phyloP scores from a whole-genome alignment of 2,329 filamentous ascomycete genomes.

The Alternaria sp. region DNA sequence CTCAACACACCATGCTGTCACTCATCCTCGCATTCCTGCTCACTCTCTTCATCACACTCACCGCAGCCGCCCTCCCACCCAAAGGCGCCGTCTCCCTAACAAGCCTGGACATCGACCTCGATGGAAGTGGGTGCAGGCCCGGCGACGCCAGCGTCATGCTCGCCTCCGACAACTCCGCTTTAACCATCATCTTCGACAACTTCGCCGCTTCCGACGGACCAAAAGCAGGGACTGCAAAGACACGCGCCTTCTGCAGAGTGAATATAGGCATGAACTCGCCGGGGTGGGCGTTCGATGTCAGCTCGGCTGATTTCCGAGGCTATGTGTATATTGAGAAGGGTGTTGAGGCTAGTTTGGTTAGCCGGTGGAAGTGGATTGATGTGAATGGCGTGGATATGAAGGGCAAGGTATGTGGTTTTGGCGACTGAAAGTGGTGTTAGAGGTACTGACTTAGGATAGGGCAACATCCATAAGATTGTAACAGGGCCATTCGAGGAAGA shows the following conservation, averaged over 20 bases:
- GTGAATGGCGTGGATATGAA: constrained; percentile 26
- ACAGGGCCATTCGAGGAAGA: constrained; percentile 29
- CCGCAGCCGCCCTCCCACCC: constrained; percentile 6
- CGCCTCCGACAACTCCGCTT: constrained; percentile 27
- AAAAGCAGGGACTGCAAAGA: constrained; percentile 19
- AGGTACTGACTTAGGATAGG: constrained; percentile 9
- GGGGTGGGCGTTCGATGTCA: constrained; percentile 35
- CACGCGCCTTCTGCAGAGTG: constrained; percentile 33
- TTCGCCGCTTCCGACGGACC: constrained; percentile 36
- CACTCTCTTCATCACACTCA: not conserved
- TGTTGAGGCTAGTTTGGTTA: constrained; percentile 28
- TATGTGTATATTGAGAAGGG: constrained; percentile 28
- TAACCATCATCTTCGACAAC: constrained; percentile 35
- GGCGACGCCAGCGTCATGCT: constrained; percentile 29
- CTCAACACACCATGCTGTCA: not conserved
- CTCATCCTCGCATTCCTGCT: not conserved
- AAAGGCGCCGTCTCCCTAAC: constrained; percentile 19
- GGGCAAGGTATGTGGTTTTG: constrained; percentile 27
- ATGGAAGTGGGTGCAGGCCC: constrained; percentile 30
- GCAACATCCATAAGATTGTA: constrained; percentile 32
- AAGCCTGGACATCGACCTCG: constrained; percentile 26
- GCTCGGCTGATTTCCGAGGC: constrained; percentile 30
- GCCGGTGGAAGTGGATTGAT: constrained; percentile 39
- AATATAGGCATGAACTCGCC: constrained; percentile 29
- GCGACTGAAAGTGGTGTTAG: not conserved